These are phyloP conservation scores for Mollisiaceae sp. DNA, from an alignment of 2,329 filamentous ascomycete species.

Conservation along the genomic window DNA sequence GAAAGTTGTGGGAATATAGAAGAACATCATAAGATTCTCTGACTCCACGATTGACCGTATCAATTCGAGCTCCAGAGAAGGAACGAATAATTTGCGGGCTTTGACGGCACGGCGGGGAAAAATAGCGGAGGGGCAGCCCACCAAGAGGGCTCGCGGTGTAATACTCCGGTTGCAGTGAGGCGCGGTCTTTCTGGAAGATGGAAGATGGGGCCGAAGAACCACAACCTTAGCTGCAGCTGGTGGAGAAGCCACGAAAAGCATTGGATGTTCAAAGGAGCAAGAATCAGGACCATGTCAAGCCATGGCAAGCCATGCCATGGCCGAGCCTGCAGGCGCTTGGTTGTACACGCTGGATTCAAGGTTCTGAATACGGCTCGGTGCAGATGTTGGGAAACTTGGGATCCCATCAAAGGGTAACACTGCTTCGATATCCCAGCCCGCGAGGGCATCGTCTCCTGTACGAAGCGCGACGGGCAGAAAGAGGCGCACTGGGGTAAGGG, in stretches of 20 bases:
- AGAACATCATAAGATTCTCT: constrained; percentile 7
- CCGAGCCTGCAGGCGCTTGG: neutral
- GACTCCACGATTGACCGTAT: neutral
- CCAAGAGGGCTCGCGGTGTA: constrained; percentile 16
- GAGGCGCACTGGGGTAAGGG: constrained; percentile 4
- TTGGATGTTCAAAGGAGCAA: neutral
- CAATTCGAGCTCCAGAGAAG: neutral
- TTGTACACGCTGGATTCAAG: neutral
- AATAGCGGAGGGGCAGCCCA: neutral
- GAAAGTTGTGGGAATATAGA: constrained; percentile 11
- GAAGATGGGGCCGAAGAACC: neutral
- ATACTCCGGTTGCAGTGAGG: constrained; percentile 29
- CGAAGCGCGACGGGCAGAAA: neutral
- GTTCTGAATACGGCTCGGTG: neutral
- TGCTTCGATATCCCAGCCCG: neutral
- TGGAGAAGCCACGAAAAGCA: neutral
- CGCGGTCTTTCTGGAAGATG: neutral
- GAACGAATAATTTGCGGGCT: neutral
- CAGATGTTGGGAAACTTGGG: constrained; percentile 7
- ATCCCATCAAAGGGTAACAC: neutral
- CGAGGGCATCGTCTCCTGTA: neutral
- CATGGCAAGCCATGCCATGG: no score
- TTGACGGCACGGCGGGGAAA: constrained; percentile 23
- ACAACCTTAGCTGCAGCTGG: neutral
- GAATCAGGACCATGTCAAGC: neutral